phyloP scores from a whole-genome alignment of 148 eudicot species.

The Mesembryanthemum crystallinum region DNA sequence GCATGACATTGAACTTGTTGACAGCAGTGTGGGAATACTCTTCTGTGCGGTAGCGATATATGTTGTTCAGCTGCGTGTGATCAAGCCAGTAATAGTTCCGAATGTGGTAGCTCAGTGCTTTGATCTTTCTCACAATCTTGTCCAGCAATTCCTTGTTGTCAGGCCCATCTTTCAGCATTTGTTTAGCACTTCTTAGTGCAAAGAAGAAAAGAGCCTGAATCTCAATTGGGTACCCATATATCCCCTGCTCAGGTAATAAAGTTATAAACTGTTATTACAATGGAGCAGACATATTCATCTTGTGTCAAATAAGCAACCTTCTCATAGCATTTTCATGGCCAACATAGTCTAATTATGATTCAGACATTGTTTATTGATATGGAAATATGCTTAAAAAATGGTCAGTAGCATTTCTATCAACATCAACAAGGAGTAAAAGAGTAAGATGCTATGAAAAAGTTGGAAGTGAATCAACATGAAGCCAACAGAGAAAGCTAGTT shows the following conservation, averaged over 20 bases:
- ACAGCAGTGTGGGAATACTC: slow-evolving; percentile 68
- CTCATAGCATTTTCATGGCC: not conserved
- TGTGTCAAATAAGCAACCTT: not conserved
- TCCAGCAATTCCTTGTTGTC: slow-evolving; percentile 50
- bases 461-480: not conserved
- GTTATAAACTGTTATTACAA: not conserved
- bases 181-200: slow-evolving; percentile 55
- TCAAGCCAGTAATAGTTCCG: slow-evolving; percentile 65
- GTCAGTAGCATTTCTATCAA: too few relatives aligned
- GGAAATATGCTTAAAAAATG: too few relatives aligned
- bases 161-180: slow-evolving; percentile 49
- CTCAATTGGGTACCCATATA: slow-evolving; percentile 67
- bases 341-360: too few relatives aligned
- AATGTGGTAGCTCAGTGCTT: slow-evolving; percentile 59
- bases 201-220: slow-evolving; percentile 73
- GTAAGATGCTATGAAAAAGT: not conserved
- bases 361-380: too few relatives aligned
- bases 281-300: not conserved
- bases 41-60: slow-evolving; percentile 54
- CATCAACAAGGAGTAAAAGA: not conserved
- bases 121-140: slow-evolving; percentile 42
- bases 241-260: slow-evolving; percentile 41
- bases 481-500: not conserved
- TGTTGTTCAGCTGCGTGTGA: slow-evolving; percentile 56
- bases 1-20: slow-evolving; percentile 57